A percentile compares a stretch with the other conserved stretches of the same genome.
Conservation (phyloP, 169 alveolate species). For the Eimeria maxima region DNA sequence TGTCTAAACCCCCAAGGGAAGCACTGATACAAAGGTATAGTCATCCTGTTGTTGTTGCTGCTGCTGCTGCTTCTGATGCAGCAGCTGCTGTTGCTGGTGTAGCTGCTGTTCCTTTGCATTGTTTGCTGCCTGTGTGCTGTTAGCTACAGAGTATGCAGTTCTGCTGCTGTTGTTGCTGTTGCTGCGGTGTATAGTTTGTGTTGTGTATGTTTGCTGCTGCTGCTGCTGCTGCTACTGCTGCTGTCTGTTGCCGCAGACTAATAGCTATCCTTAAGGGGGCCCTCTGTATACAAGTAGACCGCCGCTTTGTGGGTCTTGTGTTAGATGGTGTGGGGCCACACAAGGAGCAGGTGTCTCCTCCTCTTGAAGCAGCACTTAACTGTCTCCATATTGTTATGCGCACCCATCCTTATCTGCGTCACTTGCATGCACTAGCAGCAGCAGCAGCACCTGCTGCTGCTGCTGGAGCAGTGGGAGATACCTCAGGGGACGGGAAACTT, state of each 20-base stretch:
- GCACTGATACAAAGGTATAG: slow-evolving; percentile 16
- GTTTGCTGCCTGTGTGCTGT: neutral
- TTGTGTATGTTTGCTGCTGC: neutral
- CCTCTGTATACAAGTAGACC: slow-evolving; percentile 3
- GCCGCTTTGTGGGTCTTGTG: slow-evolving; percentile 49
- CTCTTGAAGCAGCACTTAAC: slow-evolving; percentile 35
- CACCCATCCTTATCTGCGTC: slow-evolving; percentile 51
- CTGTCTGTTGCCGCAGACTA: neutral
- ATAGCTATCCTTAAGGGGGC: slow-evolving; percentile 35
- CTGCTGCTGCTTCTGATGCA: neutral
- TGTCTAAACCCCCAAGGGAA: slow-evolving; percentile 58
- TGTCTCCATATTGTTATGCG: slow-evolving; percentile 46
- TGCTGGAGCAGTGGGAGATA: neutral
- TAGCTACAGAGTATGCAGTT: neutral
- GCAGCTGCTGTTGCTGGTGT: neutral
- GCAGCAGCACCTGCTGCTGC: neutral
- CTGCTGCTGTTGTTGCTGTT: neutral
- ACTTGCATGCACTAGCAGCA: slow-evolving; percentile 9
- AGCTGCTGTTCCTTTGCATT: neutral
- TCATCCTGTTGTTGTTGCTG: neutral
- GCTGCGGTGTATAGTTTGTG: neutral
- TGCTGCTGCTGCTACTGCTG: slow-evolving; percentile 19
- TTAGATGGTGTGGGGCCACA: slow-evolving; percentile 19
- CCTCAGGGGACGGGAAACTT: neutral
- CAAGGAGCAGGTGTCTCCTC: slow-evolving; percentile 10